Percentiles rank a stretch among this genome's conserved stretches.
Conservation (phyloP, 225 moss, liverwort and hornwort species). For the Physcomitrellopsis africana region DNA sequence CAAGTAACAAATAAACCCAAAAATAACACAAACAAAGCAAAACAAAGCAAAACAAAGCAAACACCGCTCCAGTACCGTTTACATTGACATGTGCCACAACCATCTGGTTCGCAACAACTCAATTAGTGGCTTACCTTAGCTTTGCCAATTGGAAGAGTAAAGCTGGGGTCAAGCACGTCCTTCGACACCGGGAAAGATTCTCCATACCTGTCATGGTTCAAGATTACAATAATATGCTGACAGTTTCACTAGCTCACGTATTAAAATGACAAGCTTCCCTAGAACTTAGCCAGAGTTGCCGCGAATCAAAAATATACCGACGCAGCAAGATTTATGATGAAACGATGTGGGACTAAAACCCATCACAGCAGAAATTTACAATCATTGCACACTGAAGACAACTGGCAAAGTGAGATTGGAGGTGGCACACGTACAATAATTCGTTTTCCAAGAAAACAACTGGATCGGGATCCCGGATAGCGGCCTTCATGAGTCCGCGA, state of each 20-base stretch:
- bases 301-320: neutral
- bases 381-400: neutral
- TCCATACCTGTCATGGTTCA: slow-evolving; percentile 63
- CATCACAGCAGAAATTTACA: slow-evolving; percentile 8
- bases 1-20: too few relatives aligned
- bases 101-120: neutral
- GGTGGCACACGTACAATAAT: slow-evolving; percentile 60
- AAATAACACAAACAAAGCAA: neutral
- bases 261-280: neutral
- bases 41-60: neutral
- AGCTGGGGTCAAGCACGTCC: slow-evolving; percentile 90
- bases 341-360: neutral
- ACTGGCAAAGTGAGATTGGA: slow-evolving; percentile 1
- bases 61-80: neutral
- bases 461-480: slow-evolving; percentile 97
- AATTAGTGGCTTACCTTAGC: slow-evolving; percentile 66
- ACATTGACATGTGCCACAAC: neutral
- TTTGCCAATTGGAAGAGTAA: slow-evolving; percentile 95
- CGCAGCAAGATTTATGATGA: neutral
- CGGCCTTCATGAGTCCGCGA: slow-evolving; percentile 90
- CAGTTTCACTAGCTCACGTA: neutral
- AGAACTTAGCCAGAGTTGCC: neutral
- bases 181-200: slow-evolving; percentile 81
- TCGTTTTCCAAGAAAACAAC: slow-evolving; percentile 93
- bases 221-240: too few relatives aligned